Base-by-base conservation (phyloP, 768 basidiomycete species). In the Pulveroboletus sp. region DNA sequence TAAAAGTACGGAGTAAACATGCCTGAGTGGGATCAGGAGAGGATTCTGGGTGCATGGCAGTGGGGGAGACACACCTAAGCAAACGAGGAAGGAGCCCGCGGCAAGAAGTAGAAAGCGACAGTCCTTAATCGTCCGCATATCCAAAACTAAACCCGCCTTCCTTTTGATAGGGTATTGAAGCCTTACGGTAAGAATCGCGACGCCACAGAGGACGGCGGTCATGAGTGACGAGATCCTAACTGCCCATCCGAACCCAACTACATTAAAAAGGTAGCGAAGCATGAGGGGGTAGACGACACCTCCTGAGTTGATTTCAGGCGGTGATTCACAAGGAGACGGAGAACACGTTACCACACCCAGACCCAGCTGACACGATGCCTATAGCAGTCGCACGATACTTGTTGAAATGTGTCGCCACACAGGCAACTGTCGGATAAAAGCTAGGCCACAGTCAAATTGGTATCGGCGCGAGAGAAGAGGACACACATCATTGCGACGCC, bases 1-100 rank as follows among this genome's bases (percentile, higher is more conserved):
- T 81, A 89, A 61, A 86, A 83, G 63, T 79, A 82, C 7, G 86
- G 86, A 21, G 80, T 82, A 67, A 85, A 88, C 5, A 86, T 68
- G 26, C 85, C 86, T 87, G 56, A 12, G 31, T 39, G 49, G 38
- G 44, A 21, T 50, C 27, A 54, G 44, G 39, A 35, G 17, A n/a
- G 11, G 28, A n/a, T 39, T 54, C 26, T 5, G 9, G 14, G 47
- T 31, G 47, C 18, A 51, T 10, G 10, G n/a, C 11, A 44, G 15
- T 27, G 51, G 21, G 46, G 39, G 36, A 41, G 38, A 57, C 79
- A 39, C 54, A 85, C 85, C 84, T 30, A 86, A 68, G 12, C 81
- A 80, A 14, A 82, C 77, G 30, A 85, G 71, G 49, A 75, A 73
- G 57, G 81, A 80, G 6, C 83, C 84, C 15, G 59, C 54, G 15